These are phyloP conservation scores for Bruguiera sexangula DNA, from an alignment of 345 rosid species.

Conservation along the genomic window DNA sequence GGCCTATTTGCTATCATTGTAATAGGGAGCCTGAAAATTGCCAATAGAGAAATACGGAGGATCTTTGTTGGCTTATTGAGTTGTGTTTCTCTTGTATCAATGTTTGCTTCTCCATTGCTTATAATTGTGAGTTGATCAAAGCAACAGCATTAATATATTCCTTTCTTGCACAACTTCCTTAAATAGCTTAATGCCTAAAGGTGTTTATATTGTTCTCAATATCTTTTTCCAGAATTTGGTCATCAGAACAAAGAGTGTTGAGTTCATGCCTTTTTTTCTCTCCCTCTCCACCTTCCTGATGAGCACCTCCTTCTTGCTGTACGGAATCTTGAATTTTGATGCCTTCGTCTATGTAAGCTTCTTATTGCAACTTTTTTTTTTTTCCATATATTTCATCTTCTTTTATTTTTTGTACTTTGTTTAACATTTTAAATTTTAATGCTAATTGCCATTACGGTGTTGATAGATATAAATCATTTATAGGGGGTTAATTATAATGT, in stretches of 20 bases:
- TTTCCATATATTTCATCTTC: background rate
- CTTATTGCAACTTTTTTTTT: background rate
- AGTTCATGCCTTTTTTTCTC: constrained; percentile 88
- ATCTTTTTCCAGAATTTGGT: constrained; percentile 63
- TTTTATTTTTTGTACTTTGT: background rate
- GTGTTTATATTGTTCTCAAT: background rate
- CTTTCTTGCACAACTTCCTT: background rate
- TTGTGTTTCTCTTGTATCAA: constrained; percentile 64
- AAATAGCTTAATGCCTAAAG: background rate
- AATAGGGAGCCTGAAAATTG: constrained; percentile 59
- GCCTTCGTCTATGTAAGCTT: constrained; percentile 63
- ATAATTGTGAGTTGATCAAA: constrained; percentile 58
- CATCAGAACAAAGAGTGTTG: constrained; percentile 71
- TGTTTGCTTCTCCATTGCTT: constrained; percentile 92
- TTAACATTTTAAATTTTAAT: too few relatives aligned
- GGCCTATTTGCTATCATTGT: constrained; percentile 43
- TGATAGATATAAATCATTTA: background rate
- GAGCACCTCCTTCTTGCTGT: constrained; percentile 68
- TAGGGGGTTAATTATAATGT: background rate
- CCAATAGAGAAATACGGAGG: constrained; percentile 34
- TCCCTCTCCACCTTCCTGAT: constrained; percentile 85
- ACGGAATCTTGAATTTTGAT: constrained; percentile 64
- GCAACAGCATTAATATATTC: background rate
- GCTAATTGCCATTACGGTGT: background rate
- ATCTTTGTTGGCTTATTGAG: constrained; percentile 62